A percentile compares a stretch with the other conserved stretches of the same genome.
phyloP scores from a whole-genome alignment of 192 early-diverging fungal species.

The Entrophospora sp. region DNA sequence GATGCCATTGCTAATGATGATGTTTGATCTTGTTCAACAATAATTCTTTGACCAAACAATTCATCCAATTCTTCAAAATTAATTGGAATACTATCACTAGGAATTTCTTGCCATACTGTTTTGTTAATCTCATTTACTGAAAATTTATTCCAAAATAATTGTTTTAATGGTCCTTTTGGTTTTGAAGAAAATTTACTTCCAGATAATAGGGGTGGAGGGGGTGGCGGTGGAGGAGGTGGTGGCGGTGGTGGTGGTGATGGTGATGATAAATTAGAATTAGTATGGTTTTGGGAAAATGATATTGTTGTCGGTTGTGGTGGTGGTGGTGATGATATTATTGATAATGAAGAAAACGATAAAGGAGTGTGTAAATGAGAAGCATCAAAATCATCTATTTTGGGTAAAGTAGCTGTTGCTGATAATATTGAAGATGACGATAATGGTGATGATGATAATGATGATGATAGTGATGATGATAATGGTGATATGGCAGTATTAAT shows the following conservation, averaged over 20 bases:
- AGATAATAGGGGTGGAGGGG: conserved; percentile 17
- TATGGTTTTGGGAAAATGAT: neutral
- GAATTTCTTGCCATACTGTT: conserved; percentile 49
- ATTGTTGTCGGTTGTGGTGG: conserved; percentile 17
- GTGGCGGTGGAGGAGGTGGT: conserved; percentile 20
- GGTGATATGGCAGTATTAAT: no score
- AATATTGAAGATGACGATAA: no score
- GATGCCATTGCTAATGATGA: neutral
- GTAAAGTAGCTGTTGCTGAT: neutral
- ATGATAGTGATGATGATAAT: no score
- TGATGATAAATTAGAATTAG: conserved; percentile 5
- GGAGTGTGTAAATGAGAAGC: neutral
- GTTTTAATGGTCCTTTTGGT: conserved; percentile 25
- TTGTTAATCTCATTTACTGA: conserved; percentile 33
- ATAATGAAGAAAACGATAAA: conserved; percentile 14
- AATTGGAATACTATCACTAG: conserved; percentile 22
- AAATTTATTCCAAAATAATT: conserved; percentile 52
- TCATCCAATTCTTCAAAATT: conserved; percentile 40
- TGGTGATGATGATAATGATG: no score
- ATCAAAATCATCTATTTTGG: neutral
- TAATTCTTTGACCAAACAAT: conserved; percentile 42
- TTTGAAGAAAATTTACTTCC: conserved; percentile 17
- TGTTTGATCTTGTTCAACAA: neutral
- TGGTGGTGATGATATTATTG: conserved; percentile 11
- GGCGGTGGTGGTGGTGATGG: neutral